phyloP scores from a whole-genome alignment of 2,329 filamentous ascomycete genomes.

The Beauveria pseudobassiana region DNA sequence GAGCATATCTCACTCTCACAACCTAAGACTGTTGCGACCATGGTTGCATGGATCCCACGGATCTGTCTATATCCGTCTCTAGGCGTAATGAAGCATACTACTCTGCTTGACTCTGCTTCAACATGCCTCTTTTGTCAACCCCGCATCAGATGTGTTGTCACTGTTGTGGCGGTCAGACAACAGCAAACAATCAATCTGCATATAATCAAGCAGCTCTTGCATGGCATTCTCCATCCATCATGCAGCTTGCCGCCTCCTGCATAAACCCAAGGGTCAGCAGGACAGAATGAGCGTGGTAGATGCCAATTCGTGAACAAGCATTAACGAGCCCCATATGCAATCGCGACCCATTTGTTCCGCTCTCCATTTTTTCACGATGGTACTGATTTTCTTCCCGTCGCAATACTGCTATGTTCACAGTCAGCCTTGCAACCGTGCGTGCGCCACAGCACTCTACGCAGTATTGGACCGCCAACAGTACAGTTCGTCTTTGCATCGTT shows the following conservation, averaged over 20 bases:
- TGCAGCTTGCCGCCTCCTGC: not conserved
- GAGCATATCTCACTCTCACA: too few relatives aligned
- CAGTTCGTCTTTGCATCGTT: conserved; percentile 1
- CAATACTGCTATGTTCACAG: too few relatives aligned
- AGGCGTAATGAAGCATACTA: too few relatives aligned
- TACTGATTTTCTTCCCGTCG: too few relatives aligned
- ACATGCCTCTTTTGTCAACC: not conserved
- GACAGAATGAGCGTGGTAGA: not conserved
- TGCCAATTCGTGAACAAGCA: too few relatives aligned
- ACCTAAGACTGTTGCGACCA: too few relatives aligned
- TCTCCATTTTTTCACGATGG: too few relatives aligned
- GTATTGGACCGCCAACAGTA: not conserved
- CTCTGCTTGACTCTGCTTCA: not conserved
- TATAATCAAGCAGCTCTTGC: not conserved
- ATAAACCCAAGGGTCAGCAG: not conserved
- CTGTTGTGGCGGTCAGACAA: not conserved
- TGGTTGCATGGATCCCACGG: not conserved
- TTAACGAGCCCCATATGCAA: too few relatives aligned
- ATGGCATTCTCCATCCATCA: too few relatives aligned
- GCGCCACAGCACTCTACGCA: not conserved
- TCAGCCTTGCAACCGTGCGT: not conserved
- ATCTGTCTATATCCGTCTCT: not conserved
- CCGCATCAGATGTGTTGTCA: not conserved
- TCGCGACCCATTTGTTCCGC: too few relatives aligned
- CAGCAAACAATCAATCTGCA: not conserved